Base-by-base conservation (phyloP, 345 rosid species). In the Excoecaria agallocha region DNA sequence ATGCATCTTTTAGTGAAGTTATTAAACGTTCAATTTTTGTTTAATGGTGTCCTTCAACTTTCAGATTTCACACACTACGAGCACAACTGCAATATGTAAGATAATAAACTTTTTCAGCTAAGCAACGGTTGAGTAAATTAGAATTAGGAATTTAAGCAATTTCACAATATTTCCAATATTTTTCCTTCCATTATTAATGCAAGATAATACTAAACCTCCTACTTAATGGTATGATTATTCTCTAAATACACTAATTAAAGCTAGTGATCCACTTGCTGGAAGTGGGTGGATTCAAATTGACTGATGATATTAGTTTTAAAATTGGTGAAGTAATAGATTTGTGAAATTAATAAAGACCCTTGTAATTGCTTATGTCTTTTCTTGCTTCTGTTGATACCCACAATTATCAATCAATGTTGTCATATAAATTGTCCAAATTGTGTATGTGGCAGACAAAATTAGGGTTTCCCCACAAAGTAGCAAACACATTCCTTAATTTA, bases 381-480 rank as follows among this genome's bases (percentile, higher is more conserved):
- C 84, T 64, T 79, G 86, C 78, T 80, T 69, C 63, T 5, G 46
- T 74, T 81, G 84, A 83, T 84, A 79, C 81, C 86, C 71, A 80
- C 84, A 81, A 64, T 55, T n/a, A 70, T 80, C 54, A 72, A 64
- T 58, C 70, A 65, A 78, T 69, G 39, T 12, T 39, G 24, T 63
- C 74, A 69, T 43, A 48, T 39, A 68, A 64, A 67, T 55, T 70
- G 68, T 75, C 59, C 25, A 19, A 35, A 48, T 61, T 30, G 16
- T 22, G 38, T n/a, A n/a, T 78, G 71, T 88, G 92, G 90, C 92
- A 78, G 90, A 85, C 92, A 86, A 65, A 84, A 83, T 86, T 82
- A 85, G 84, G 84, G 81, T 82, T 80, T 74, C 77, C 86, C 82
- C 78, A 76, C 78, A 75, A 68, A 46, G 12, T 55, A 73, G n/a